Evolutionary conservation across 2,329 filamentous ascomycete species (phyloP), one percentile per base, ranked within the genome.

Genomic region (Aspergillus transmontanensis): DNA sequence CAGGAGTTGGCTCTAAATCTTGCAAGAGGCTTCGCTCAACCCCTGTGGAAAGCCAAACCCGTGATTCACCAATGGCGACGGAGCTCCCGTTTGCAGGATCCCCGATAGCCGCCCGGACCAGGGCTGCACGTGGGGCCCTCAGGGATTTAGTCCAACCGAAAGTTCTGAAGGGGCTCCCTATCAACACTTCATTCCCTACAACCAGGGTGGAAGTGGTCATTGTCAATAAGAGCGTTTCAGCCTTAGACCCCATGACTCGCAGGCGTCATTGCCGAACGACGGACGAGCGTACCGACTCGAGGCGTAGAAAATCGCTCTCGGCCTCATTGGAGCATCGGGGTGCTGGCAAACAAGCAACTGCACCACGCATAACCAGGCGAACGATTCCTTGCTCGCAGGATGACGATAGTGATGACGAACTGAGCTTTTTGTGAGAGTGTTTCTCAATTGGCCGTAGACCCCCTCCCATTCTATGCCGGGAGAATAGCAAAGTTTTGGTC

Each of bases 371-470:
- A n/a, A 65, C 53, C 34, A 64, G 60, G 43, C 63, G 57, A 43
- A 64, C 68, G n/a, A 71, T 75, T 48, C 68, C 75, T 14, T 73
- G 66, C 51, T 72, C 71, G 0, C 63, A 71, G 23, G 73, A 75
- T 26, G 73, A 72, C 9, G 71, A 73, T 28, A 78, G 76, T 48
- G 75, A 79, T n/a, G 76, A 79, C 58, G 76, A 79, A 64, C 69
- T 79, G 23, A 78, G 75, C 65, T 78, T 77, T 66, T 59, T 79
- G 9, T 77, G 58, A 66, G 23, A 36, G 14, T 58, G 28, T 59
- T 19, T 21, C 46, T 32, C 46, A 23, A 59, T 41, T 48, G 45
- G 12, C 23, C 5, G 12, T 16, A 48, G 12, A 7, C 2, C 14
- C 23, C 21, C 12, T 48, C 6, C 23, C 23, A 26, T 9, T 3